Base-by-base conservation (phyloP, 2,329 filamentous ascomycete genomes). In the Ceratocystis cacaofunesta region DNA sequence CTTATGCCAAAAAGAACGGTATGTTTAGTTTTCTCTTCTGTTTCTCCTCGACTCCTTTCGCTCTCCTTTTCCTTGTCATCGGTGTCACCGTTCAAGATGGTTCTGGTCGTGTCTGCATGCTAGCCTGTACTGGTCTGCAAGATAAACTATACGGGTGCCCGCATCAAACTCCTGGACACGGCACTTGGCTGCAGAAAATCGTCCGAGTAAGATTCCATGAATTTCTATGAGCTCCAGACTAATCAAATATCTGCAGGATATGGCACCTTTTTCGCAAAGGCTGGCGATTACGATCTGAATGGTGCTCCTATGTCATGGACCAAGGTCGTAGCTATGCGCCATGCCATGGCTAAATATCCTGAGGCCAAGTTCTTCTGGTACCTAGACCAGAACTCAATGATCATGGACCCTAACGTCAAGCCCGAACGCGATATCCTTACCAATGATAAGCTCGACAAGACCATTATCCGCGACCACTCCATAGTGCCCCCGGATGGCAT, bases 401-500 rank as follows among this genome's bases (percentile, higher is more conserved):
- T 99, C 72, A 95, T 96, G 89, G 88, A 94, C 73, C 86, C 89
- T 5, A 76, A 79, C 43, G 76, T 87, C 64, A 82, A 83, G 15
- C 76, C 97, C 43, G 85, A 90, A 69, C 79, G 83, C 1, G 83
- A 90, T 70, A 76, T 99, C 48, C 84, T 95, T 74, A 78, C 84
- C 10, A 76, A 85, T 10, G 77, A 78, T 63, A 83, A 79, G 65
- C 80, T 99, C 61, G 88, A 95, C 71, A 79, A 79, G 25, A 74
- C 89, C 66, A 96, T 97, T 90, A 83, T 94, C 70, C 88, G 85
- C 73, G 89, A 96, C 74, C 81, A 86, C 64, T 85, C 94, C 5
- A 85, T 99, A 62, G 92, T 97, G 7, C 94, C 92, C 1, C 94
- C 95, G 0, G 90, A 96, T 76, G 95, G 90, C 76, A 92, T 99